A percentile compares a stretch with the other conserved stretches of the same genome.
Conservation (phyloP, 108 stramenopile genomes). For the Thalassiosira profunda region DNA sequence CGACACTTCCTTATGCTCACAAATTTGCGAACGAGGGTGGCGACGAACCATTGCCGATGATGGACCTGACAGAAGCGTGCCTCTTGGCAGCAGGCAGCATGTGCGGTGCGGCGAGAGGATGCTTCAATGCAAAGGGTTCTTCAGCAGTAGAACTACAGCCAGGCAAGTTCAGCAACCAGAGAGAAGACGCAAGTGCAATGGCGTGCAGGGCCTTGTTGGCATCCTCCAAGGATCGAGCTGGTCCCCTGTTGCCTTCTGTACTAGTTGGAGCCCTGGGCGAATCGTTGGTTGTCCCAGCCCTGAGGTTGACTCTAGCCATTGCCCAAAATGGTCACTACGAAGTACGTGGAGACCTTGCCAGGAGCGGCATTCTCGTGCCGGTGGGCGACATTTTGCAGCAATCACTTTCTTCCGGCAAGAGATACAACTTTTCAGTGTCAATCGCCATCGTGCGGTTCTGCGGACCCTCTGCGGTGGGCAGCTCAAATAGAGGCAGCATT, state of each 20-base stretch:
- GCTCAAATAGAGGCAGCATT: conserved; percentile 34
- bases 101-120: no score
- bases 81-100: conserved; percentile 83
- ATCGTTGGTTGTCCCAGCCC: conserved; percentile 52
- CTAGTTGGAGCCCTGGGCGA: conserved; percentile 83
- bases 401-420: conserved; percentile 57
- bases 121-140: no score
- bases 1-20: conserved; percentile 24
- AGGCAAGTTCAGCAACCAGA: conserved; percentile 54
- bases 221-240: conserved; percentile 37
- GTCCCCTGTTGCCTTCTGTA: conserved; percentile 67
- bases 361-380: conserved; percentile 75
- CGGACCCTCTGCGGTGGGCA: conserved; percentile 65
- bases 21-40: conserved; percentile 18
- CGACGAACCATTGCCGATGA: conserved; percentile 46
- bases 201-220: conserved; percentile 64
- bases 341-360: conserved; percentile 66
- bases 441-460: conserved; percentile 73
- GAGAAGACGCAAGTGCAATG: conserved; percentile 66
- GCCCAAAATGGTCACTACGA: conserved; percentile 63
- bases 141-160: not conserved
- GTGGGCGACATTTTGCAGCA: conserved; percentile 69
- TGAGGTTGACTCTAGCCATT: conserved; percentile 73
- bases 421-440: conserved; percentile 67
- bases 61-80: conserved; percentile 71